Evolutionary conservation across 495 filamentous ascomycete species (phyloP).

Genomic region (Sordaria brevicollis): DNA sequence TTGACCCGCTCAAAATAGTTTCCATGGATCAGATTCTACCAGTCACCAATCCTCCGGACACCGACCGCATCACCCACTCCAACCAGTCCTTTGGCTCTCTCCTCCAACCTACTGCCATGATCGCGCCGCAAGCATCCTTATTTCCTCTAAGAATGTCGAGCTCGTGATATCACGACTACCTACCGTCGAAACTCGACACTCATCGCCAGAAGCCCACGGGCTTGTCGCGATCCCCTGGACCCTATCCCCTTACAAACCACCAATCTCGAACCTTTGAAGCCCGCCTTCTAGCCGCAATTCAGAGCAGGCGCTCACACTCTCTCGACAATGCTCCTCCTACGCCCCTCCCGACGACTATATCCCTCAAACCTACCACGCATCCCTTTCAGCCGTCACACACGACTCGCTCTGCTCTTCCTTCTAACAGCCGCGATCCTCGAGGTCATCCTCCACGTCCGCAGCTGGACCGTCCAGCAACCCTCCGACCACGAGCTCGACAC

Average conservation of each 20-base stretch:
- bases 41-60: neutral
- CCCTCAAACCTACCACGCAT: neutral
- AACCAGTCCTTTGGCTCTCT: neutral
- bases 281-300: neutral
- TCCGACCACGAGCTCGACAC: constrained; percentile 25
- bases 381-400: neutral
- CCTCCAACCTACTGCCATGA: neutral
- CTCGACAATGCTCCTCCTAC: neutral
- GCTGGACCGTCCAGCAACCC: constrained; percentile 21
- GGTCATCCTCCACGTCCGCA: constrained; percentile 17
- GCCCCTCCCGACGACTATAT: neutral
- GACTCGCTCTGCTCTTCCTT: constrained; percentile 4
- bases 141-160: neutral
- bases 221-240: neutral
- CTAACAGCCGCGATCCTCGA: constrained; percentile 17
- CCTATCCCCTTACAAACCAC: neutral
- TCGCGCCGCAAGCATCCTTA: neutral
- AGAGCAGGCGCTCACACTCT: neutral
- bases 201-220: neutral
- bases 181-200: neutral
- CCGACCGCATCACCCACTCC: neutral
- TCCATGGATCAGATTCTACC: neutral
- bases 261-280: neutral
- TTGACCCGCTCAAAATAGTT: no score
- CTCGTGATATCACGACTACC: neutral